Percentiles rank a stretch among this genome's conserved stretches.
phyloP scores from a whole-genome alignment of 2,329 filamentous ascomycete genomes.

The Colletotrichum truncatum region DNA sequence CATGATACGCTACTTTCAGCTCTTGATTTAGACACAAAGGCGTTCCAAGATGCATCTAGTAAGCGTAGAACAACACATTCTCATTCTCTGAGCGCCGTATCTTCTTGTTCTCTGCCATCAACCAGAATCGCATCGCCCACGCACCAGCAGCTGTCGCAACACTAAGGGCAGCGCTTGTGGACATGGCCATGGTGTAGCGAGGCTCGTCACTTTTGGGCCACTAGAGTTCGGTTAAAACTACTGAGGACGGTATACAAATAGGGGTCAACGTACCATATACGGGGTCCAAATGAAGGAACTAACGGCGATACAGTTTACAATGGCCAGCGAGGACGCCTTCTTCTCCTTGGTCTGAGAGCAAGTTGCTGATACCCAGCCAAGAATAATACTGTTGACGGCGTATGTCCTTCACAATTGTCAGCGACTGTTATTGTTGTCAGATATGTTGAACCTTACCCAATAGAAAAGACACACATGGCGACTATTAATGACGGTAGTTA shows the following conservation, averaged over 20 bases:
- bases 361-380: conserved; percentile 46
- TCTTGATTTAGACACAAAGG: not conserved
- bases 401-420: conserved; percentile 31
- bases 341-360: conserved; percentile 51
- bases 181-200: conserved; percentile 39
- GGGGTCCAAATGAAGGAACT: conserved; percentile 33
- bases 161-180: conserved; percentile 33
- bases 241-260: not conserved
- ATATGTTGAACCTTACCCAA: not conserved
- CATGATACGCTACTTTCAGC: not conserved
- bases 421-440: not conserved
- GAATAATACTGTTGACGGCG: conserved; percentile 45
- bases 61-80: conserved; percentile 33
- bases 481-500: not conserved
- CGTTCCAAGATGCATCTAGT: conserved; percentile 36
- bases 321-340: conserved; percentile 45
- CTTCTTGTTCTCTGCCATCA: conserved; percentile 35
- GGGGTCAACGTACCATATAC: not conserved
- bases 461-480: conserved; percentile 40
- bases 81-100: conserved; percentile 34
- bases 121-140: conserved; percentile 32
- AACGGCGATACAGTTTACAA: conserved; percentile 36
- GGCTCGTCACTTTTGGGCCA: conserved; percentile 44
- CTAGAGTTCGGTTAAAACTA: not conserved
- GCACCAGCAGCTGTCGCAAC: conserved; percentile 25